Conservation (phyloP, 345 rosid species). For the Camelina laxa region DNA sequence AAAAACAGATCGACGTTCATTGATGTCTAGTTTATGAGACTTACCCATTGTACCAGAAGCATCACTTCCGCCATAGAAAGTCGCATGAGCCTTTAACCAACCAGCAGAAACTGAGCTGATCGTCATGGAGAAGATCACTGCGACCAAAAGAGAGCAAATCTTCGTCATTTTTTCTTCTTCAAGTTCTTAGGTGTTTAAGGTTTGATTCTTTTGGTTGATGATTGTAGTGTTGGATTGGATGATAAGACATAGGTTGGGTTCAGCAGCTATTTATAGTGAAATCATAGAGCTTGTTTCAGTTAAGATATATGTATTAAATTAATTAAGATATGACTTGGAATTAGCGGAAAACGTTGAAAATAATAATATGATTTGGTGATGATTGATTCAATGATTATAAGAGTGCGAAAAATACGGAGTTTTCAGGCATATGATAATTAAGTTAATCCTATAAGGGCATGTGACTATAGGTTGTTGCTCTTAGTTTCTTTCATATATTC, state of each 20-base stretch:
- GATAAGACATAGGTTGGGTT: conserved; percentile 28
- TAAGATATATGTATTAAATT: conserved; percentile 12
- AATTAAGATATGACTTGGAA: conserved; percentile 32
- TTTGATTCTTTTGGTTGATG: conserved; percentile 9
- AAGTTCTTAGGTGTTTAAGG: neutral
- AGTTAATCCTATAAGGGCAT: conserved; percentile 38
- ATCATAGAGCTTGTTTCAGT: neutral
- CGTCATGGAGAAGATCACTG: conserved; percentile 39
- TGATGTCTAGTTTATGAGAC: neutral
- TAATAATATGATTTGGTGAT: conserved; percentile 35
- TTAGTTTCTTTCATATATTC: conserved; percentile 12
- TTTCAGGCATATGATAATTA: conserved; percentile 27
- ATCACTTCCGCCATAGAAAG: conserved; percentile 70
- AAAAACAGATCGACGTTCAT: too few relatives aligned
- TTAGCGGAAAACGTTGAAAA: conserved; percentile 33
- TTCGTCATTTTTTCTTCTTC: conserved; percentile 40
- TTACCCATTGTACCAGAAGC: conserved; percentile 71
- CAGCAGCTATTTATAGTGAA: conserved; percentile 49
- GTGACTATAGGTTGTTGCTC: conserved; percentile 34
- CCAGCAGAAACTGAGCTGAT: conserved; percentile 47
- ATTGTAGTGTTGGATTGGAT: conserved; percentile 25
- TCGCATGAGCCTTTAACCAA: conserved; percentile 62
- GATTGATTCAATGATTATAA: conserved; percentile 43
- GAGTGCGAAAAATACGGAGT: conserved; percentile 40
- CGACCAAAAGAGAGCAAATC: conserved; percentile 19